Evolutionary conservation across 108 stramenopile genomes (phyloP).

Genomic region (Mayamaea pseudoterrestris): DNA sequence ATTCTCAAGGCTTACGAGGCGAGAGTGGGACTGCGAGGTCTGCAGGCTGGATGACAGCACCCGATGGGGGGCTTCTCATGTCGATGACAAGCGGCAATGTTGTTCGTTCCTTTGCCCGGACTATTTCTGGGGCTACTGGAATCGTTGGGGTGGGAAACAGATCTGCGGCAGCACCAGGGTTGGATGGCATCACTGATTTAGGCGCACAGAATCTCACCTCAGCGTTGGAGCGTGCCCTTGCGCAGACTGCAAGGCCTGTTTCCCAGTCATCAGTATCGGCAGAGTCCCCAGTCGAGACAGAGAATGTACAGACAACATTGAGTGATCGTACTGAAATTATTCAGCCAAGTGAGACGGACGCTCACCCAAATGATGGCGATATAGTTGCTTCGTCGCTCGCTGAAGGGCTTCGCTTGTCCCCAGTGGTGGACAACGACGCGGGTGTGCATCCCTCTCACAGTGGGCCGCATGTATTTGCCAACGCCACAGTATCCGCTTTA

Average conservation of each 20-base stretch:
- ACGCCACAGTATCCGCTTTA: not conserved
- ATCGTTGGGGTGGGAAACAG: slow-evolving; percentile 2
- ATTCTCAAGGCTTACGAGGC: slow-evolving; percentile 12
- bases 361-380: too few relatives aligned
- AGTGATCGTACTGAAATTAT: too few relatives aligned
- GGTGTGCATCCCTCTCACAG: not conserved
- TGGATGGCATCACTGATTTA: slow-evolving; percentile 68
- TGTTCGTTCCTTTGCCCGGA: slow-evolving; percentile 26
- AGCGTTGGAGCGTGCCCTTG: slow-evolving; percentile 50
- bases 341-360: too few relatives aligned
- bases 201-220: slow-evolving; percentile 42
- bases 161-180: slow-evolving; percentile 7
- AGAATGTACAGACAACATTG: too few relatives aligned
- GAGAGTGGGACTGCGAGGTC: slow-evolving; percentile 17
- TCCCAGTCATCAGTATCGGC: not conserved
- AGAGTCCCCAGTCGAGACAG: too few relatives aligned
- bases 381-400: slow-evolving; percentile 39
- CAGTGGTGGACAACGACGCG: slow-evolving; percentile 4
- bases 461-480: too few relatives aligned
- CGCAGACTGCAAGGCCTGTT: slow-evolving; percentile 11
- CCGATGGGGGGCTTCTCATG: slow-evolving; percentile 20
- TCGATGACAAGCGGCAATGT: slow-evolving; percentile 38
- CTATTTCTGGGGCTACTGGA: not conserved
- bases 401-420: slow-evolving; percentile 37
- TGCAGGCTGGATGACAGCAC: slow-evolving; percentile 16